These are phyloP conservation scores for Teratosphaeria pseudoeucalypti DNA, from an alignment of 2,329 filamentous ascomycete species.

Conservation along the genomic window DNA sequence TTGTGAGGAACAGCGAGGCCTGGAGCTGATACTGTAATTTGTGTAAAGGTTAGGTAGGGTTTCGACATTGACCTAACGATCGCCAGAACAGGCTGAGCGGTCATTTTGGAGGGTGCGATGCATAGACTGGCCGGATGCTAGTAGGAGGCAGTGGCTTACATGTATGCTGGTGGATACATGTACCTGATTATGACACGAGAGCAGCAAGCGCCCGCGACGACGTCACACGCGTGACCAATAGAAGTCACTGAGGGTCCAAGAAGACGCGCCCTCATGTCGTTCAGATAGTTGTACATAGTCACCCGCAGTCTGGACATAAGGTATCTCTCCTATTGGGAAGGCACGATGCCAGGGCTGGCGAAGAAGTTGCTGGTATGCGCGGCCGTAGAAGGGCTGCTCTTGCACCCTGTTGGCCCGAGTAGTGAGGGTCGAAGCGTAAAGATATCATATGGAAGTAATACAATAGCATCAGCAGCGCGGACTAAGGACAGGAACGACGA, in stretches of 20 bases:
- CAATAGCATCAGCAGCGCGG: slow-evolving; percentile 36
- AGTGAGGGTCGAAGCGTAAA: slow-evolving; percentile 8
- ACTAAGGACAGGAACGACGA: slow-evolving; percentile 28
- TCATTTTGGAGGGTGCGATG: too few species aligned
- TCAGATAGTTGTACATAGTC: too few species aligned
- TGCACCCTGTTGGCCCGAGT: slow-evolving; percentile 57
- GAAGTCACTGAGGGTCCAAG: too few species aligned
- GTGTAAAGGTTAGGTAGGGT: too few species aligned
- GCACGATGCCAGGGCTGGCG: slow-evolving; percentile 47
- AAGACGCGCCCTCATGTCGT: too few species aligned
- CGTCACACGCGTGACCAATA: neutral
- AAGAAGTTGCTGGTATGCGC: slow-evolving; percentile 38
- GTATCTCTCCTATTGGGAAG: neutral
- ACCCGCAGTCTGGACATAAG: neutral
- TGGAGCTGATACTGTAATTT: too few species aligned
- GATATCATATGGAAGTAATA: slow-evolving; percentile 55
- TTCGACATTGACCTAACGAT: too few species aligned
- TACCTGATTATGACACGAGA: neutral
- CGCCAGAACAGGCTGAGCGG: too few species aligned
- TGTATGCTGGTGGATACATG: too few species aligned
- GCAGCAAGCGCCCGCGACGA: neutral
- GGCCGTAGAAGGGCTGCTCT: slow-evolving; percentile 68
- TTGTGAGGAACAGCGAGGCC: too few species aligned
- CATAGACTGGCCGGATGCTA: too few species aligned
- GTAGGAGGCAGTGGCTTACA: too few species aligned